A percentile compares a stretch with the other conserved stretches of the same genome.
These are phyloP conservation scores for Pharnaceum exiguum DNA, from an alignment of 148 eudicot species.

Conservation along the genomic window DNA sequence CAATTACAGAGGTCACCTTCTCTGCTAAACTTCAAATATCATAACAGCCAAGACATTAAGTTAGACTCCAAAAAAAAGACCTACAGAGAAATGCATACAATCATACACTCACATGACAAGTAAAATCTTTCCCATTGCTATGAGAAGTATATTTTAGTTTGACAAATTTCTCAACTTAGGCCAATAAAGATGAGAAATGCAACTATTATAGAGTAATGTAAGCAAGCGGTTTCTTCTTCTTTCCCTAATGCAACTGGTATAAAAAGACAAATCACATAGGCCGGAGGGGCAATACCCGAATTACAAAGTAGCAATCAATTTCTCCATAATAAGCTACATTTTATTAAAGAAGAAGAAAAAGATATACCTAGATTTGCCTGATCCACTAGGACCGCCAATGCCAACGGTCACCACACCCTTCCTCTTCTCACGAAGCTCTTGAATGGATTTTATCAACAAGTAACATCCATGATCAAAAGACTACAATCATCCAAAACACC, in stretches of 20 bases:
- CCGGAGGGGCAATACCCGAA: too few relatives aligned
- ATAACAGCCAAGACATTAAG: conserved; percentile 17
- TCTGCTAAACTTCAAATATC: conserved; percentile 79
- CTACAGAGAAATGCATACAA: neutral
- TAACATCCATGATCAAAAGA: conserved; percentile 91
- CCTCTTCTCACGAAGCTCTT: conserved; percentile 87
- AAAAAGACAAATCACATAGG: too few relatives aligned
- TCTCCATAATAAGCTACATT: too few relatives aligned
- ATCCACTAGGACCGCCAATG: conserved; percentile 98
- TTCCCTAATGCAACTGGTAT: too few relatives aligned
- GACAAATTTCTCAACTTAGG: too few relatives aligned
- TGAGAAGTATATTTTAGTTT: too few relatives aligned
- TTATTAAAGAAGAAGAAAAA: neutral
- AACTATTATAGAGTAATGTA: too few relatives aligned
- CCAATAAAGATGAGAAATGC: too few relatives aligned
- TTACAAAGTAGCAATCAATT: too few relatives aligned
- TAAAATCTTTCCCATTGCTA: too few relatives aligned
- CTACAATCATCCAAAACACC: conserved; percentile 38
- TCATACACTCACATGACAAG: neutral
- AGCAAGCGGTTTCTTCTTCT: too few relatives aligned
- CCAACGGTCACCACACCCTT: conserved; percentile 88
- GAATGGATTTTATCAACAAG: conserved; percentile 88
- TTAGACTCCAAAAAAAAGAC: neutral
- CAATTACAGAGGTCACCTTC: conserved; percentile 97
- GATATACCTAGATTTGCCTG: conserved; percentile 89